A percentile compares a stretch with the other conserved stretches of the same genome.
Conservation (phyloP, 176 grass and related monocot species). For the Puccinellia tenuiflora region DNA sequence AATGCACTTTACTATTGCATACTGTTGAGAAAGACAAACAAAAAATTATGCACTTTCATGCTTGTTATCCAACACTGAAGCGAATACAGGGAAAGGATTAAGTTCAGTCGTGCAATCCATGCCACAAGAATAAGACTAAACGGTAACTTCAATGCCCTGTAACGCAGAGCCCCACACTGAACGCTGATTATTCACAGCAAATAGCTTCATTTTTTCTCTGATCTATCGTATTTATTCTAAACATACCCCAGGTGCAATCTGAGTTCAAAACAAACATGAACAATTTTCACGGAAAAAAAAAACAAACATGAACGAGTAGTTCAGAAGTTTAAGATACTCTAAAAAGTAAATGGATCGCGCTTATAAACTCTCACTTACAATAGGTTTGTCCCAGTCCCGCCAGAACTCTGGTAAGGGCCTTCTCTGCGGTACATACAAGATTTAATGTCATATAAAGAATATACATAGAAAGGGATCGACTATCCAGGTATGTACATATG, state of each 20-base stretch:
- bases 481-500: not conserved
- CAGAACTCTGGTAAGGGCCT: slow-evolving; percentile 93
- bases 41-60: not conserved
- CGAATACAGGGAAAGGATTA: not conserved
- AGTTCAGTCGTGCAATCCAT: not conserved
- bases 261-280: slow-evolving; percentile 10
- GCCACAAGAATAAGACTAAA: not conserved
- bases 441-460: not conserved
- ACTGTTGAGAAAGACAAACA: not conserved
- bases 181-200: not conserved
- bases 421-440: slow-evolving; percentile 56
- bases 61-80: not conserved
- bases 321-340: not conserved
- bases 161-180: not conserved
- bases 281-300: not conserved
- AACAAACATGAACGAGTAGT: not conserved
- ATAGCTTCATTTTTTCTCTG: not conserved
- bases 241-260: not conserved
- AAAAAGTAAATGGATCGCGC: not conserved
- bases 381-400: slow-evolving; percentile 85
- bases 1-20: slow-evolving; percentile 1
- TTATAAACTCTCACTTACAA: slow-evolving; percentile 68
- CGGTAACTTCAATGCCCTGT: not conserved
- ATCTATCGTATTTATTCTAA: not conserved
- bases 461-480: not conserved